phyloP scores from a whole-genome alignment of 2,329 filamentous ascomycete species.

The Penicillium sp. region DNA sequence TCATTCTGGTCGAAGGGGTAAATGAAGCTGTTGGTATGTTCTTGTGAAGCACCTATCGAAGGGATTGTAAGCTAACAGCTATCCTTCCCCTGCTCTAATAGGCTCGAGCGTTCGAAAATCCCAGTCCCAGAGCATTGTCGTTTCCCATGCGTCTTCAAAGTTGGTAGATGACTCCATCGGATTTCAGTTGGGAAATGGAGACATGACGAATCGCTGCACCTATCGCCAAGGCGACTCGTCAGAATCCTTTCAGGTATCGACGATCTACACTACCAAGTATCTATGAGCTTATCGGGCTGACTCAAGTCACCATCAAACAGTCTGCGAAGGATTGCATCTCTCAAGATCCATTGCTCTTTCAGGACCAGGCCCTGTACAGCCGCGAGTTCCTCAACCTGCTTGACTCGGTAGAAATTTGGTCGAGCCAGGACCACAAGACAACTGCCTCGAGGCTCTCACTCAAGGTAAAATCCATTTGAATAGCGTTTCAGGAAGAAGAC shows the following conservation, averaged over 20 bases:
- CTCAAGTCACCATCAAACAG: constrained; percentile 14
- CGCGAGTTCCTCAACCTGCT: constrained; percentile 43
- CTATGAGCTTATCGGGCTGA: not conserved
- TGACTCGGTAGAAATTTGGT: constrained; percentile 35
- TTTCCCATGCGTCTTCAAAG: constrained; percentile 23
- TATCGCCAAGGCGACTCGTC: constrained; percentile 17
- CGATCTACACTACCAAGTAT: not conserved
- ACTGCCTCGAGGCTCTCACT: constrained; percentile 35
- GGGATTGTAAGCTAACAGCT: constrained; percentile 10
- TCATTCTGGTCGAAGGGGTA: constrained; percentile 58
- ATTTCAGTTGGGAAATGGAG: constrained; percentile 9
- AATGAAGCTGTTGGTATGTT: constrained; percentile 62
- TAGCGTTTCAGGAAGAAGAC: no score
- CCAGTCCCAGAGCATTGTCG: constrained; percentile 18
- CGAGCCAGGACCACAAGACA: constrained; percentile 30
- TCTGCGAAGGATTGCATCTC: constrained; percentile 28
- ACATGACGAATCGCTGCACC: constrained; percentile 18
- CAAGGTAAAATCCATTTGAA: constrained; percentile 37
- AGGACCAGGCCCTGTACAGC: constrained; percentile 10
- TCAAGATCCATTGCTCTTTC: constrained; percentile 24
- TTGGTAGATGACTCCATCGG: constrained; percentile 16
- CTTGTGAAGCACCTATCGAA: constrained; percentile 31
- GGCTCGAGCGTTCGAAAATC: constrained; percentile 21
- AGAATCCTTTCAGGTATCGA: constrained; percentile 16
- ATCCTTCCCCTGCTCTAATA: constrained; percentile 11